phyloP scores from a whole-genome alignment of 2,329 filamentous ascomycete species.

The Penicillium sp. region DNA sequence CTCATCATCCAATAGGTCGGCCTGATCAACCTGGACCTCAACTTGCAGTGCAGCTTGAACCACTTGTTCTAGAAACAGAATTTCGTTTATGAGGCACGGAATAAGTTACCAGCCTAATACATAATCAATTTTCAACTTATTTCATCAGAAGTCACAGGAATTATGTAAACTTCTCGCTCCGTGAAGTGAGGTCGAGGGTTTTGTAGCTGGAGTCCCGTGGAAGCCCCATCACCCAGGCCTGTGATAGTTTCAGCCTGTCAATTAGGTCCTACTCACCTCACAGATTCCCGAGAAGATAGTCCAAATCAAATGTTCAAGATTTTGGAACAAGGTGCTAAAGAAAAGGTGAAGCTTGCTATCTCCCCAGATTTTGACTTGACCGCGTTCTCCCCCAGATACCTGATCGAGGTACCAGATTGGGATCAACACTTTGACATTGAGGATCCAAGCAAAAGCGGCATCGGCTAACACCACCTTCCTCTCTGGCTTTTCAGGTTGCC shows the following conservation, averaged over 20 bases:
- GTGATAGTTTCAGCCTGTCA: background rate
- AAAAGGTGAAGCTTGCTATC: background rate
- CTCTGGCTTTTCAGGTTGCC: too few relatives aligned
- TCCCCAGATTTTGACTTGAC: background rate
- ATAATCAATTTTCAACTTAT: background rate
- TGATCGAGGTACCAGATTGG: too few relatives aligned
- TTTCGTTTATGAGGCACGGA: background rate
- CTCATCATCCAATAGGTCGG: constrained; percentile 10
- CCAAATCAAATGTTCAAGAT: too few relatives aligned
- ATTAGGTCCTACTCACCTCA: background rate
- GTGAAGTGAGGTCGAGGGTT: too few relatives aligned
- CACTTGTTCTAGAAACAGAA: constrained; percentile 13
- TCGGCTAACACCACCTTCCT: too few relatives aligned
- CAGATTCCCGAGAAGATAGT: background rate
- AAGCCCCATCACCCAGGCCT: background rate
- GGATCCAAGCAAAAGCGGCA: too few relatives aligned
- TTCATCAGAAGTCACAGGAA: background rate
- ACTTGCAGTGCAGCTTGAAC: constrained; percentile 24
- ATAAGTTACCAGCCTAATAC: background rate
- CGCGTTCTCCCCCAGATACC: background rate
- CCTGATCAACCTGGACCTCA: constrained; percentile 22
- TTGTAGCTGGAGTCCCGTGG: background rate
- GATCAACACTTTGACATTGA: too few relatives aligned
- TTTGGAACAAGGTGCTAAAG: background rate
- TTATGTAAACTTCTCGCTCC: too few relatives aligned